These are phyloP conservation scores for Phytophthora macrochlamydospora DNA, from an alignment of 352 stramenopile species.

Conservation along the genomic window DNA sequence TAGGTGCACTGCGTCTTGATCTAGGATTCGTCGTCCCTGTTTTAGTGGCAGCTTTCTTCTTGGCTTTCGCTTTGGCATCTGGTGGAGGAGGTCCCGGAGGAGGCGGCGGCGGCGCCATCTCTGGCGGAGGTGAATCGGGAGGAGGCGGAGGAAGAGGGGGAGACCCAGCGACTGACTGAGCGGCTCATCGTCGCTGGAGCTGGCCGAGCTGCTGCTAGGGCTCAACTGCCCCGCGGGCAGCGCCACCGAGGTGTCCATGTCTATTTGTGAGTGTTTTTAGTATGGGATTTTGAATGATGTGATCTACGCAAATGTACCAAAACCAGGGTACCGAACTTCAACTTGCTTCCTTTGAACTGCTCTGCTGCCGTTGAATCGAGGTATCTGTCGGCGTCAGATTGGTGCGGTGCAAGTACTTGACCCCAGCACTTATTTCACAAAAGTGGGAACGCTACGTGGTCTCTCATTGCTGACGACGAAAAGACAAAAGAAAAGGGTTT, in stretches of 20 bases:
- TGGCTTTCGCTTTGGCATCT: slow-evolving; percentile 23
- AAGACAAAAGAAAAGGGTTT: too few relatives aligned
- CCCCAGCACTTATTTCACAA: too few relatives aligned
- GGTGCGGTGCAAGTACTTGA: too few relatives aligned
- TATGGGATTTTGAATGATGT: too few relatives aligned
- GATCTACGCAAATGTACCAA: too few relatives aligned
- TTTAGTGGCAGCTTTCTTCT: slow-evolving; percentile 25
- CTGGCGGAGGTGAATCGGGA: slow-evolving; percentile 33
- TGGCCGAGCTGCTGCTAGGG: slow-evolving; percentile 46
- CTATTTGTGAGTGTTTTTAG: background rate
- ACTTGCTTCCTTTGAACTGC: too few relatives aligned
- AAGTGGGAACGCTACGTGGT: too few relatives aligned
- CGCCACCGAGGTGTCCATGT: background rate
- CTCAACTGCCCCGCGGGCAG: slow-evolving; percentile 5
- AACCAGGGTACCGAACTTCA: too few relatives aligned
- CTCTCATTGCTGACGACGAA: too few relatives aligned
- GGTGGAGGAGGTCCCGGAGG: slow-evolving; percentile 28
- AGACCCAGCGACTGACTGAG: slow-evolving; percentile 25
- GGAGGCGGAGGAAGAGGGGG: slow-evolving; percentile 36
- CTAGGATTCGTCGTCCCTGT: slow-evolving; percentile 3
- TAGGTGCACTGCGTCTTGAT: background rate
- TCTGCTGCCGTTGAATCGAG: too few relatives aligned
- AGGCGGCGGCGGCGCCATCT: slow-evolving; percentile 23
- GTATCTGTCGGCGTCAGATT: too few relatives aligned
- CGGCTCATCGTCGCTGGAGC: slow-evolving; percentile 49